Evolutionary conservation across 2,329 filamentous ascomycete genomes (phyloP), one percentile per base, ranked within the genome.

Genomic region (Fusarium neocosmosporiellum): DNA sequence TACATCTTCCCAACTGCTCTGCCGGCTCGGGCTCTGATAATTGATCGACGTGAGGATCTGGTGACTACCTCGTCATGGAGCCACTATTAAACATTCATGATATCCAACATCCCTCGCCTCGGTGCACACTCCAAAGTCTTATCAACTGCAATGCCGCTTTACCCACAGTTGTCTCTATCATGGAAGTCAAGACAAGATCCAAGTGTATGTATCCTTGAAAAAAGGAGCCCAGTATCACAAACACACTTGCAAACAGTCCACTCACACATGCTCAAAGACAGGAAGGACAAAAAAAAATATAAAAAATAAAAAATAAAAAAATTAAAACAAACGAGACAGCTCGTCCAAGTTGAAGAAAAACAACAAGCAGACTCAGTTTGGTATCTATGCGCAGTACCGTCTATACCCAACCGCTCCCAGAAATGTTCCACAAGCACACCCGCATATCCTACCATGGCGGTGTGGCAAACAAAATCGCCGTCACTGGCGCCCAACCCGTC

Each of bases 351-450:
- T 57, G 33, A 57, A 37, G 24, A 34, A 65, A 43, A 31, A 69
- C 58, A 61, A 63, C 65, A 53, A 65, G 29, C 43, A 62, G 61
- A 75, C 67, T 77, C 54, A 67, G 67, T 74, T 76, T 78, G 76
- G 76, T 78, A 78, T 78, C 76, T 78, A 78, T 78, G 65, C 72
- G 73, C 75, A 71, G 62, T 72, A 63, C 72, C 76, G 75, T 78
- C 76, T 78, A 78, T 78, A 61, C 58, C 73, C 65, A 71, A 67
- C 50, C 72, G 67, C 62, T 66, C 65, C 67, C 66, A 58, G 27
- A 69, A 59, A 68, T 65, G 48, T 34, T 29, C 63, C 57, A 66
- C 63, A 70, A 39, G 61, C 53, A 68, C 57, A 69, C 55, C 63
- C 59, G 46, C 48, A 46, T 67, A 61, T 63, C 59, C 59, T 65